Base-by-base conservation (phyloP, 2,329 filamentous ascomycete species). In the Colletotrichum cuscutae region DNA sequence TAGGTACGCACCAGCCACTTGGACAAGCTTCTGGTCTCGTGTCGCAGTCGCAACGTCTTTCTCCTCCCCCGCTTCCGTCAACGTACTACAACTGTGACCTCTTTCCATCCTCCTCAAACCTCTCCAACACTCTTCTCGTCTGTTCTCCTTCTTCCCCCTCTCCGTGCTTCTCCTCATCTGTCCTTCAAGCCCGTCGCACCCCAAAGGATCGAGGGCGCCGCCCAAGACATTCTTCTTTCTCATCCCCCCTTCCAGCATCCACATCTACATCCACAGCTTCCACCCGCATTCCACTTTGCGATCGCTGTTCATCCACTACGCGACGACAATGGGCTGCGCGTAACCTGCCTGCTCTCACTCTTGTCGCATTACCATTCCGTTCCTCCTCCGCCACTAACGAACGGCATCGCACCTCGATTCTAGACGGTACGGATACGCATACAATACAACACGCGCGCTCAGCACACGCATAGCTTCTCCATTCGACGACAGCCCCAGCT, bases 321-420 rank as follows among this genome's bases (percentile, higher is more conserved):
- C 62, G 54, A 77, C 77, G 76, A 81, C 78, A 76, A 82, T 82
- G 80, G 78, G 80, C 80, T 76, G 78, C 79, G 78, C 80, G 76
- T 82, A 78, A 78, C 76, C 77, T 74, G 19, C 71, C 77, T 74
- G 42, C 71, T 71, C 74, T 35, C 32, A 35, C 32, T 35, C 32
- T 35, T 71, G 72, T 75, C 68, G 68, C 69, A 74, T 62, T 57
- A 73, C 72, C 63, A 61, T 71, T 64, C 68, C 72, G 72, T 67
- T 71, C 72, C 73, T 42, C 72, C 75, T 75, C 72, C 70, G 72
- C 75, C 32, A 73, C 75, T 66, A 74, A 76, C 72, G 71, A 72
- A 76, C 73, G 71, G 70, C 61, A 60, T 49, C 32, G 67, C 35
- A 61, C 46, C 37, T 74, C 57, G 26, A 57, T 57, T 67, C 24